A percentile compares a stretch with the other conserved stretches of the same genome.
Evolutionary conservation across 2,329 filamentous ascomycete genomes (phyloP).

Genomic region (Stemphylium lycopersici): DNA sequence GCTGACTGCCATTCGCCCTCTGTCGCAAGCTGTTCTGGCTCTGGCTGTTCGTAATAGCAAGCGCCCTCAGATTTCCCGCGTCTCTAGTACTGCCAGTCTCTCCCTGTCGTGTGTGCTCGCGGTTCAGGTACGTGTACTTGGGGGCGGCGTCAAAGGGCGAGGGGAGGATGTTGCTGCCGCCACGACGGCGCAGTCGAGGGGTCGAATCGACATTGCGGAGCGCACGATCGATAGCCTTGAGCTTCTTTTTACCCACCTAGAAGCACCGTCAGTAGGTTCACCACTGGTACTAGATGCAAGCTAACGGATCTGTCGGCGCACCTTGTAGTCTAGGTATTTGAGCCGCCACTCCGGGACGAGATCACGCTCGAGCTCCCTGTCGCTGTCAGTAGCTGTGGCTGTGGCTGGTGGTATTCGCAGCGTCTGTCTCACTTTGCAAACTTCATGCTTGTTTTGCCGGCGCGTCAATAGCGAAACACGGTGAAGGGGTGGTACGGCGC

Average conservation of each 20-base stretch:
- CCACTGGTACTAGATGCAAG: conserved; percentile 9
- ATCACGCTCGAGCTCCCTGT: conserved; percentile 79
- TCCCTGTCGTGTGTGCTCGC: conserved; percentile 30
- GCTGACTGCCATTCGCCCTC: conserved; percentile 20
- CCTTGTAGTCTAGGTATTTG: conserved; percentile 96
- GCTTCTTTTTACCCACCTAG: conserved; percentile 81
- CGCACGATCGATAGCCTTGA: conserved; percentile 81
- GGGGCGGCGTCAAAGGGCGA: conserved; percentile 46
- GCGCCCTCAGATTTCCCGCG: conserved; percentile 31
- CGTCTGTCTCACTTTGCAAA: conserved; percentile 63
- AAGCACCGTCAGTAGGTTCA: conserved; percentile 11
- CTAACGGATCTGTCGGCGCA: conserved; percentile 40
- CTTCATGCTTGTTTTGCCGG: conserved; percentile 56
- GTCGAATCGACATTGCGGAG: conserved; percentile 66
- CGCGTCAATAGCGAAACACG: conserved; percentile 15
- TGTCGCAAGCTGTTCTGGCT: conserved; percentile 23
- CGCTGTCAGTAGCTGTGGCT: conserved; percentile 14
- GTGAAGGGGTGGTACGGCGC: not conserved
- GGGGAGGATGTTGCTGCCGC: conserved; percentile 41
- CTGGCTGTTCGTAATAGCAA: conserved; percentile 34
- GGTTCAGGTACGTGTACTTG: conserved; percentile 51
- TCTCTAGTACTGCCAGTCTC: conserved; percentile 23
- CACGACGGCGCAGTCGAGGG: conserved; percentile 49
- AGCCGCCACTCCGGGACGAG: conserved; percentile 92
- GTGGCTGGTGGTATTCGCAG: not conserved